These are phyloP conservation scores for Asparagopsis taxiformis DNA, from an alignment of 31 red algal species.

Conservation along the genomic window DNA sequence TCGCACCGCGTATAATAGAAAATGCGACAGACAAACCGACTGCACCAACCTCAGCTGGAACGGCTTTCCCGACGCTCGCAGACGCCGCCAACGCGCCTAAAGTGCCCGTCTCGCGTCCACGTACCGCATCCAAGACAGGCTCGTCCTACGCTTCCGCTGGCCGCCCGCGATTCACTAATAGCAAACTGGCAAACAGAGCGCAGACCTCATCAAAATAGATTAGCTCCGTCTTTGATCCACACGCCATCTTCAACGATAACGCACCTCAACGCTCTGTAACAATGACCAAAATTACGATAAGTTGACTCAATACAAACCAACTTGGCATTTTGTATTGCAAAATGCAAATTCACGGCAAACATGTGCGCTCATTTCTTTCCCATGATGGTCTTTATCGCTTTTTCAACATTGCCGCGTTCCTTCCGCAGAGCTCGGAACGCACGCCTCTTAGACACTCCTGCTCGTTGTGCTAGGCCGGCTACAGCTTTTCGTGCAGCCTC, in stretches of 20 bases:
- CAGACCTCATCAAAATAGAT: no score
- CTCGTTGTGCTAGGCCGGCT: not conserved
- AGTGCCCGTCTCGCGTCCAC: not conserved
- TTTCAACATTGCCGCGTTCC: not conserved
- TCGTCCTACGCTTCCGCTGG: not conserved
- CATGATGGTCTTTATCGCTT: not conserved
- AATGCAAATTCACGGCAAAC: no score
- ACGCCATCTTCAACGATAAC: no score
- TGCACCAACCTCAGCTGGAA: constrained; percentile 16
- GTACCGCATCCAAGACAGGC: not conserved
- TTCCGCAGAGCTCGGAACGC: not conserved
- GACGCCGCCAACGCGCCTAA: constrained; percentile 38
- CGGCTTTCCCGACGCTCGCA: constrained; percentile 38
- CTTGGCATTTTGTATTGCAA: no score
- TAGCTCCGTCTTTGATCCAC: no score
- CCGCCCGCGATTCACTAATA: constrained; percentile 19
- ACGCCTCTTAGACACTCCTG: not conserved
- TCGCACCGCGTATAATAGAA: not conserved
- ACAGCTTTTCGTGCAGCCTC: not conserved
- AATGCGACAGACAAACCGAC: not conserved
- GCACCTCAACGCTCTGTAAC: no score
- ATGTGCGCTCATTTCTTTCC: no score
- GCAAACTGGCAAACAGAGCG: not conserved
- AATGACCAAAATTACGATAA: not conserved
- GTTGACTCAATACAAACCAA: not conserved